Conservation (phyloP, 1,139 yeast genomes). For the Saccharomyces pastorianus region DNA sequence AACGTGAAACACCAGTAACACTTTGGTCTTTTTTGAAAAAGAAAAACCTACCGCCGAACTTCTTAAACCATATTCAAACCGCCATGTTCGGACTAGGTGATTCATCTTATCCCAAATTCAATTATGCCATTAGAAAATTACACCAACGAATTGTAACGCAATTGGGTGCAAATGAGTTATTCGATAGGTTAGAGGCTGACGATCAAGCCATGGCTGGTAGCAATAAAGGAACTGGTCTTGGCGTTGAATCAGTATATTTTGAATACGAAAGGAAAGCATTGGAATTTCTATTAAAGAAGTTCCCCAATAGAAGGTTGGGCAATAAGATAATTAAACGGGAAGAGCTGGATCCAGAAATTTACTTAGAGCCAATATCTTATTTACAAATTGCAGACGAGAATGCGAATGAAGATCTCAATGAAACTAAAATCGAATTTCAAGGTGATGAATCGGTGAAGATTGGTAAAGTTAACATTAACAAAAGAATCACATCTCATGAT, state of each 20-base stretch:
- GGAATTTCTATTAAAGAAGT: conserved; percentile 34
- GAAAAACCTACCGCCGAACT: conserved; percentile 55
- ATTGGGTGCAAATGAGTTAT: conserved; percentile 69
- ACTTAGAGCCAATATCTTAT: conserved; percentile 24
- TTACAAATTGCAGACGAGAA: conserved; percentile 10
- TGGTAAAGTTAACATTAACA: conserved; percentile 44
- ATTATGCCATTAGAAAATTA: conserved; percentile 75
- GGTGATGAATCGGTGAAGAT: conserved; percentile 23
- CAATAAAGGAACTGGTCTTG: conserved; percentile 47
- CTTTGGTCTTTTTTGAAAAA: conserved; percentile 70
- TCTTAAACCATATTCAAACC: conserved; percentile 54
- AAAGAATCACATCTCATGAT: conserved; percentile 53
- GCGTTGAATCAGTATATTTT: conserved; percentile 66
- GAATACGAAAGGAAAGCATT: conserved; percentile 63
- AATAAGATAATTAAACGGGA: conserved; percentile 15
- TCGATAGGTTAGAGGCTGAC: conserved; percentile 80
- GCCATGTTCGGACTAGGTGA: conserved; percentile 92
- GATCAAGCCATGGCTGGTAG: conserved; percentile 45
- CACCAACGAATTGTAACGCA: conserved; percentile 65
- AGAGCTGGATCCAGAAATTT: conserved; percentile 19
- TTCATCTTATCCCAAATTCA: conserved; percentile 79
- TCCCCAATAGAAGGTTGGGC: conserved; percentile 31
- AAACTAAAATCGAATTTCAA: conserved; percentile 10
- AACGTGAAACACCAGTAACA: conserved; percentile 29
- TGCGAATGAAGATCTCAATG: background rate